These are phyloP conservation scores for Apocynum venetum DNA, from an alignment of 257 asterid species.

Conservation along the genomic window DNA sequence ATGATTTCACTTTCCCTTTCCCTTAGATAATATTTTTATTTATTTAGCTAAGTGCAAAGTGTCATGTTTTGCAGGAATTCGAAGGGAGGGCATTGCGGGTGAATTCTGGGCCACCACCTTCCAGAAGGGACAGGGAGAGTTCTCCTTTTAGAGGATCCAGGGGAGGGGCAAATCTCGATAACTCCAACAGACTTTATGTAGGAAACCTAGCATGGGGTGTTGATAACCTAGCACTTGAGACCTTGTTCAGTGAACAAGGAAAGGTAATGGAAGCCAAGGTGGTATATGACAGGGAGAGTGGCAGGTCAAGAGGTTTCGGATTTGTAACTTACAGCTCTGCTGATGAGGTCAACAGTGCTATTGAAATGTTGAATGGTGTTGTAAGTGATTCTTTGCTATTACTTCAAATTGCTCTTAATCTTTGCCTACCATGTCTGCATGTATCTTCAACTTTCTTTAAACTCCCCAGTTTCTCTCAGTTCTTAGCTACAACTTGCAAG, in stretches of 20 bases:
- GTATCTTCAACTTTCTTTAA: neutral
- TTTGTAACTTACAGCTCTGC: conserved; percentile 69
- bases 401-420: neutral
- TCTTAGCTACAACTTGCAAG: neutral
- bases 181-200: conserved; percentile 56
- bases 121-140: conserved; percentile 45
- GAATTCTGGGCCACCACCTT: conserved; percentile 79
- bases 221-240: conserved; percentile 61
- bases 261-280: conserved; percentile 80
- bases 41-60: neutral
- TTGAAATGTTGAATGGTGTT: conserved; percentile 58
- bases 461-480: neutral
- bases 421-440: neutral
- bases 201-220: conserved; percentile 94
- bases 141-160: conserved; percentile 48
- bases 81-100: conserved; percentile 81
- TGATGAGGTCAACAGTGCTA: conserved; percentile 65
- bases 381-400: conserved; percentile 37
- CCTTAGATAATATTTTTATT: neutral
- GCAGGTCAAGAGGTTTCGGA: conserved; percentile 91
- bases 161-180: conserved; percentile 45
- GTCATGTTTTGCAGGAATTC: conserved; percentile 52
- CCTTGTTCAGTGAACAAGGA: conserved; percentile 73
- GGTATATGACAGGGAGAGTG: conserved; percentile 78
- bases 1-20: neutral